These are phyloP conservation scores for Penicillium sclerotiorum DNA, from an alignment of 2,329 filamentous ascomycete species.

Conservation along the genomic window DNA sequence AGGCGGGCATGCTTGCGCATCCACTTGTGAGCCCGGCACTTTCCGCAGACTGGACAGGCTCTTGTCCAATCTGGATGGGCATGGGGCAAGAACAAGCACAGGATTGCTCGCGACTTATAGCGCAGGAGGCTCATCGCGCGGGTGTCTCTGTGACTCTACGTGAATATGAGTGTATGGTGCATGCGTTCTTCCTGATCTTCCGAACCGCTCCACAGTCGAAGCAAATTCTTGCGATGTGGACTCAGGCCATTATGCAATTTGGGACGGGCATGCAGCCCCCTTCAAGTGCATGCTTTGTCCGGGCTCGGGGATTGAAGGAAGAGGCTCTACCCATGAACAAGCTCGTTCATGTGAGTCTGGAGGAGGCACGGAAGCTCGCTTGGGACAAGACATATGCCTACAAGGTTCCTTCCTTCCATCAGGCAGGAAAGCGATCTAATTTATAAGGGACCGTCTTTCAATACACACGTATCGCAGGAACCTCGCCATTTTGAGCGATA, in stretches of 20 bases:
- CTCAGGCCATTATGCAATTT: background rate
- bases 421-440: too few species aligned
- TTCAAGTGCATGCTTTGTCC: background rate
- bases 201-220: background rate
- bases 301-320: background rate
- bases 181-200: background rate
- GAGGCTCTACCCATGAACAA: background rate
- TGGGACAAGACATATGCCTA: background rate
- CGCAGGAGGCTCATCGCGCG: background rate
- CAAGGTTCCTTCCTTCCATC: background rate
- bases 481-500: too few species aligned
- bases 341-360: background rate
- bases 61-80: background rate
- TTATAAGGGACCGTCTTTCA: too few species aligned
- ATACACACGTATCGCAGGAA: too few species aligned
- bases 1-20: background rate
- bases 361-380: background rate
- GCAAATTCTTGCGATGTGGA: background rate
- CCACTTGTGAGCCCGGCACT: background rate
- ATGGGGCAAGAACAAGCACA: background rate
- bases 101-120: background rate
- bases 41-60: background rate
- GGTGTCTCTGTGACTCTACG: background rate
- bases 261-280: background rate
- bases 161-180: background rate